Conservation (phyloP, 192 early-diverging fungal species). For the Coemansia sp. region DNA sequence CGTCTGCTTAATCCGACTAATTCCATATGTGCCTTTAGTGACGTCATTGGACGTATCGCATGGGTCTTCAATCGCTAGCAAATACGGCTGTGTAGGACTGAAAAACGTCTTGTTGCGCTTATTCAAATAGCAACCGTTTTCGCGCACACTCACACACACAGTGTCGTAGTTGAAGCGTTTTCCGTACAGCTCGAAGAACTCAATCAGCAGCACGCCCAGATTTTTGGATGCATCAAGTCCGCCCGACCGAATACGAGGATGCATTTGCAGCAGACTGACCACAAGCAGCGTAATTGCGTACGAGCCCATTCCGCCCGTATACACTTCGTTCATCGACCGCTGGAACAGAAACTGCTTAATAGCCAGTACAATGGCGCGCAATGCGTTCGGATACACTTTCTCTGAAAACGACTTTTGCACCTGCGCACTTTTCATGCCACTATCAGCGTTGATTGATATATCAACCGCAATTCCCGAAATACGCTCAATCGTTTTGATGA, state of each 20-base stretch:
- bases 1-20: slow-evolving; percentile 43
- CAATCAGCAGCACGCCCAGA: slow-evolving; percentile 83
- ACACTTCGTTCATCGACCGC: slow-evolving; percentile 79
- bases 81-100: slow-evolving; percentile 31
- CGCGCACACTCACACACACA: slow-evolving; percentile 62
- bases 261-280: slow-evolving; percentile 81
- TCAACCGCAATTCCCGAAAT: slow-evolving; percentile 78
- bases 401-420: slow-evolving; percentile 60
- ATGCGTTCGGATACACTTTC: slow-evolving; percentile 53
- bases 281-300: slow-evolving; percentile 78
- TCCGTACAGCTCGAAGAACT: slow-evolving; percentile 93
- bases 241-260: slow-evolving; percentile 69
- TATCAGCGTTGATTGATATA: slow-evolving; percentile 75
- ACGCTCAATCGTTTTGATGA: slow-evolving; percentile 81
- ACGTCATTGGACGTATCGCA: slow-evolving; percentile 58
- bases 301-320: slow-evolving; percentile 82
- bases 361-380: slow-evolving; percentile 69
- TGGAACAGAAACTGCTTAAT: slow-evolving; percentile 85
- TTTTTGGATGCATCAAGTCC: slow-evolving; percentile 65
- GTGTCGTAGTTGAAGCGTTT: slow-evolving; percentile 65
- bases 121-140: slow-evolving; percentile 57
- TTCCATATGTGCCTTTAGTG: slow-evolving; percentile 49
- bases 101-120: slow-evolving; percentile 26
- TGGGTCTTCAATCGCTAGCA: slow-evolving; percentile 59
- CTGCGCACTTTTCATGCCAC: slow-evolving; percentile 60